Evolutionary conservation across 495 filamentous ascomycete genomes (phyloP), one percentile per base, ranked within the genome.

Genomic region (Bacidia rubella): DNA sequence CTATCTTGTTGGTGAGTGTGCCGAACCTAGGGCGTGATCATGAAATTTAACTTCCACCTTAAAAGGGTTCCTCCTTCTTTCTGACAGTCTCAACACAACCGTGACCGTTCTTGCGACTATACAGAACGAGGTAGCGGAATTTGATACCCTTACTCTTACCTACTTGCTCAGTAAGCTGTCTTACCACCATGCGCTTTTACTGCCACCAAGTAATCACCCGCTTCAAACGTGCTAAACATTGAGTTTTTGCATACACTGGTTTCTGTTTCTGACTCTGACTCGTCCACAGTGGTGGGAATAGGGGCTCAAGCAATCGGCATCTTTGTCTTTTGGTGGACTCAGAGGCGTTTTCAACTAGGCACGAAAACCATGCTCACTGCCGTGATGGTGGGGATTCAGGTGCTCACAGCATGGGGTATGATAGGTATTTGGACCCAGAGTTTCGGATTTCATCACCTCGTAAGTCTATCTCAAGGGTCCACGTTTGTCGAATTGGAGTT

Each of bases 341-440:
- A 83, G 57, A 68, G 70, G 44, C 68, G 71, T 1, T 78, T 65
- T 60, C 53, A 63, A 21, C 65, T 81, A 0, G 66, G 67, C 53
- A 77, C 78, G 1, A 81, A 80, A 59, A 74, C 72, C 19, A 81
- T 44, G 41, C 80, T 82, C 65, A 80, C 79, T 58, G 59, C 66
- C 11, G 70, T 81, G 40, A 74, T 74, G 32, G 57, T 78, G 21
- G 65, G 64, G 12, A 81, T 82, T 53, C 69, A 81, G 24, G 54
- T 82, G 3, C 71, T 81, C 51, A 77, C 81, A 56, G 72, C 69
- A 44, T 83, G 79, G 79, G 79, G 79, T 46, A 81, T 81, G 76
- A 76, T 82, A 45, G 79, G 79, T 9, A 80, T 79, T 57, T 81
- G 78, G 78, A 81, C 77, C 1, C 52, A 74, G 39, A 63, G 53